Conservation (phyloP, 1,139 yeast species). For the Candida sanyaensis region DNA sequence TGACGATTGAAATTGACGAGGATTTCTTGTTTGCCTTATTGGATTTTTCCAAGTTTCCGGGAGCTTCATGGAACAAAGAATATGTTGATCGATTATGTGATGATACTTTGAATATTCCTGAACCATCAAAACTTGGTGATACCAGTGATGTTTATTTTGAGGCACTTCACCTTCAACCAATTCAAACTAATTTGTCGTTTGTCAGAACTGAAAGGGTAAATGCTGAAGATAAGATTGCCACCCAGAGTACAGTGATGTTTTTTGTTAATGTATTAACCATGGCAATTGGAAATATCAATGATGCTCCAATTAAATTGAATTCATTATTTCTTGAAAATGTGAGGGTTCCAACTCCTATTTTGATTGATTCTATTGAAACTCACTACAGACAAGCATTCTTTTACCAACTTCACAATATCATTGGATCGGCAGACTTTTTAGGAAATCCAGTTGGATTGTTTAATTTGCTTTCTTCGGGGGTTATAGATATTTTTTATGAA, state of each 20-base stretch:
- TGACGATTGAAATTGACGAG: conserved; percentile 91
- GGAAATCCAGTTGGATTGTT: conserved; percentile 98
- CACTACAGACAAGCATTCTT: conserved; percentile 93
- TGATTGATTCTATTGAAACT: conserved; percentile 70
- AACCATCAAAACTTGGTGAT: conserved; percentile 60
- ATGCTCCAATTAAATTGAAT: conserved; percentile 90
- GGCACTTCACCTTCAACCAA: conserved; percentile 88
- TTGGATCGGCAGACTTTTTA: conserved; percentile 94
- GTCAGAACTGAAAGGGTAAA: conserved; percentile 84
- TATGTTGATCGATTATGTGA: conserved; percentile 62
- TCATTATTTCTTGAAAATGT: conserved; percentile 88
- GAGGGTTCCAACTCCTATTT: conserved; percentile 77
- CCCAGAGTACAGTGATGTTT: conserved; percentile 70
- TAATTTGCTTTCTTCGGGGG: conserved; percentile 93
- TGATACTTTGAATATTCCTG: conserved; percentile 64
- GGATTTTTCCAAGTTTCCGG: conserved; percentile 73
- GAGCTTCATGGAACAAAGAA: conserved; percentile 65
- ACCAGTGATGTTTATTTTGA: conserved; percentile 87
- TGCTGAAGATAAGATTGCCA: conserved; percentile 53
- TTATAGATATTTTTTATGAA: conserved; percentile 92
- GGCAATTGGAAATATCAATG: conserved; percentile 97
- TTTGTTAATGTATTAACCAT: conserved; percentile 85
- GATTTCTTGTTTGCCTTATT: conserved; percentile 83
- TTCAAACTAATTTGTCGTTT: conserved; percentile 85
- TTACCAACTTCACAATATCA: conserved; percentile 86